Base-by-base conservation (phyloP, 495 filamentous ascomycete species). In the Lophium mytilinum region DNA sequence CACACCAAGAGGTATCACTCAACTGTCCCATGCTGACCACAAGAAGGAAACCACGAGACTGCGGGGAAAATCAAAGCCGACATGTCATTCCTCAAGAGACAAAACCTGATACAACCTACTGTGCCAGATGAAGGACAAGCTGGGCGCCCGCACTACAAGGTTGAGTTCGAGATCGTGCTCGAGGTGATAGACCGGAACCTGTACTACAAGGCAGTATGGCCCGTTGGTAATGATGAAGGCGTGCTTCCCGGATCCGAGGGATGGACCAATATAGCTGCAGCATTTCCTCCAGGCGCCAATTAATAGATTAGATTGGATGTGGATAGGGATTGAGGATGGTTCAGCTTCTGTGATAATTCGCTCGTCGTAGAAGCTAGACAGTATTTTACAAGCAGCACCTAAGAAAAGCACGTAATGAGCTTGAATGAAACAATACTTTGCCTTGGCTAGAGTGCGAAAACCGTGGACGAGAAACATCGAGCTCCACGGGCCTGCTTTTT, bases 101-200 rank as follows among this genome's bases (percentile, higher is more conserved):
- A 45, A 17, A 45, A 45, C 41, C 41, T 45, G 41, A 45, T 45
- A 45, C 41, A 45, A 18, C 41, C 41, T 45, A 45, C 41, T 45
- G 19, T 9, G 19, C 41, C 41, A 45, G 41, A 17, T 45, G 8
- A 11, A 18, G 41, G 41, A 11, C n/a, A n/a, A n/a, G 19, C 8
- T 17, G 41, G 41, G 12, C 41, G 41, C 19, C 41, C 41, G 41
- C 41, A 45, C 41, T 45, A 45, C 41, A 45, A 45, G 41, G 41
- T 45, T 45, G 41, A 45, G 41, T 45, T 45, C 15, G 41, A 45
- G 41, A 17, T 45, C 19, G 7, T 45, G 19, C 19, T 45, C 9
- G 41, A 45, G 41, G 41, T 45, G 41, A 45, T 45, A n/a, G 41
- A 45, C 41, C 41, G 41, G 41, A 45, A 45, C 19, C 19, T 45